phyloP scores from a whole-genome alignment of 768 basidiomycete species.

The Russula vinacea region DNA sequence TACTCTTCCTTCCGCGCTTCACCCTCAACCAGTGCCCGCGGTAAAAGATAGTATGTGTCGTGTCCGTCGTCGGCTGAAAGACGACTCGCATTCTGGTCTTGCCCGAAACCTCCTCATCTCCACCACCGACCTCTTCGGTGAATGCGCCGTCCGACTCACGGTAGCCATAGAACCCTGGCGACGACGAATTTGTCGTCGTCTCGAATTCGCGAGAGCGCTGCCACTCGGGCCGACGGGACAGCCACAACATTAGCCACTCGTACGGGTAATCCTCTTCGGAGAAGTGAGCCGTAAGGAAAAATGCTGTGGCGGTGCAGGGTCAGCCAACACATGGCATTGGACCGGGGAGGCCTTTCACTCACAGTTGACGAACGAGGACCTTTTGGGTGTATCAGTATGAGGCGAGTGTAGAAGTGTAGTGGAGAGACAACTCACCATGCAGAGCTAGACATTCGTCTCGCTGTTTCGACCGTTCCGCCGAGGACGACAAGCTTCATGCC shows the following conservation, averaged over 20 bases:
- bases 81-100: slow-evolving; percentile 75
- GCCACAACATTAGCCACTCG: slow-evolving; percentile 90
- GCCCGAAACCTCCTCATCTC: slow-evolving; percentile 53
- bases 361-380: slow-evolving; percentile 88
- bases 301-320: slow-evolving; percentile 31
- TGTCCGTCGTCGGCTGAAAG: slow-evolving; percentile 85
- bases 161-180: slow-evolving; percentile 51
- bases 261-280: slow-evolving; percentile 88
- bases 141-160: slow-evolving; percentile 54
- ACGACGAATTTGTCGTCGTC: slow-evolving; percentile 74
- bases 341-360: slow-evolving; percentile 36
- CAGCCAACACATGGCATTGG: slow-evolving; percentile 23
- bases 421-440: slow-evolving; percentile 57
- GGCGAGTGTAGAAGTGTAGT: neutral
- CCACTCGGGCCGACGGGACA: slow-evolving; percentile 83
- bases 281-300: slow-evolving; percentile 86
- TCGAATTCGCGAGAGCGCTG: slow-evolving; percentile 87
- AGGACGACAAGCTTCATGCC: slow-evolving; percentile 88
- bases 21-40: slow-evolving; percentile 81
- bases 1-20: slow-evolving; percentile 62
- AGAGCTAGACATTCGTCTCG: slow-evolving; percentile 74
- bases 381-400: slow-evolving; percentile 31
- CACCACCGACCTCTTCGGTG: slow-evolving; percentile 48
- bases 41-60: slow-evolving; percentile 87
- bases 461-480: slow-evolving; percentile 85